Evolutionary conservation across 306 rosid genomes (phyloP), one percentile per base, ranked within the genome.

Genomic region (Acmispon strigosus): DNA sequence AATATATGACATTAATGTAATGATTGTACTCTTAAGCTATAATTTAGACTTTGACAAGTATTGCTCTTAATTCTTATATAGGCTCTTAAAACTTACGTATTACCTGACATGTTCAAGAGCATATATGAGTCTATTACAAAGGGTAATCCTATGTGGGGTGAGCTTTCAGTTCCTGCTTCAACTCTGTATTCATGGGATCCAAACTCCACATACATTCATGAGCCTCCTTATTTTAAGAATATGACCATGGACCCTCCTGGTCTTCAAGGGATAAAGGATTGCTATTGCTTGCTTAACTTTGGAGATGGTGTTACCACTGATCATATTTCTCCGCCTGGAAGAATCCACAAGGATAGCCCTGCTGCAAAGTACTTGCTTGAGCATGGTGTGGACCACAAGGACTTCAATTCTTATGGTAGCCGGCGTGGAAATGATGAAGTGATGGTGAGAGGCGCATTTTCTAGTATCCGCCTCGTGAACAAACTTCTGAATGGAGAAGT

Each of bases 231-330:
- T 63, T 83, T 79, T 47, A 76, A 80, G 60, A 74, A 69, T 80
- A 76, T 77, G 78, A 51, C 64, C 3, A 73, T 59, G 80, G 80
- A 80, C 2, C 83, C 70, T 0, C 83, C 85, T 1, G 76, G 83
- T 37, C 70, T 71, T 63, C 78, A 34, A 7, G 66, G 66, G 24
- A 56, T 80, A 71, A 64, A 74, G 64, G 83, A 80, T 47, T 81
- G 83, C 47, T 66, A 64, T 60, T 84, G 88, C 70, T 84, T 84
- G 76, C 78, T 84, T 20, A 7, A 63, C 32, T 48, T 80, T 29
- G 85, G 85, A 69, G 85, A 80, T 69, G 76, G 88, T 66, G 62
- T 84, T 60, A 84, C 83, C 16, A 84, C 88, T 0, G 81, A 84
- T 70, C 88, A 84, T 32, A 77, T 70, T 51, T 84, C 88, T 73